Base-by-base conservation (phyloP, 2,329 filamentous ascomycete genomes). In the Stachybotrys elegans region DNA sequence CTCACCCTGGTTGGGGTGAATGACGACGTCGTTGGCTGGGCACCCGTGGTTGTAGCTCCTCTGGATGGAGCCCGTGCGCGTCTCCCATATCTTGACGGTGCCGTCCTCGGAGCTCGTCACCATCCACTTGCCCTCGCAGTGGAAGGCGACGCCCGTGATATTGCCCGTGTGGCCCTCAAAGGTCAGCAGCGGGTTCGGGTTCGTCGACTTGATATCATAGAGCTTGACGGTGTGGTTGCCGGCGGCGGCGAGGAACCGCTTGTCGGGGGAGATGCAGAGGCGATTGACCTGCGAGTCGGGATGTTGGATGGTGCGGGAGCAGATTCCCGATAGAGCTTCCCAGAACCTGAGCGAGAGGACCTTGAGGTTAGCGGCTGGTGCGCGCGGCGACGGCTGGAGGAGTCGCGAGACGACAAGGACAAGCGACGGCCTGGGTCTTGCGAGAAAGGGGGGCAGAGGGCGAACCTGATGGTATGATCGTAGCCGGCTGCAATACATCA, bases 41-140 rank as follows among this genome's bases (percentile, higher is more conserved):
- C 83, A 84, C 43, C 86, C 87, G 63, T 98, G 93, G 54, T 80
- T 84, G 65, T 98, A 98, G 67, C 92, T 95, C 43, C 93, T 81
- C 68, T 98, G 93, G 43, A 97, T 82, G 46, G 79, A 83, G 37
- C 88, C 92, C 12, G 79, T 87, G 38, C 91, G 76, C 5, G 90
- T 95, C 63, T 96, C 92, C 91, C 91, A 96, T 51, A 96, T 95
- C 74, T 95, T 95, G 60, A 96, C 91, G 1, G 89, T 95, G 57
- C 91, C 88, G 61, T 98, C 93, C 67, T 98, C 93, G 38, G 88
- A 95, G 65, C 87, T 94, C 9, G 93, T 98, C 16, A 97, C 93
- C 88, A 98, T 96, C 93, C 93, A 98, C 70, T 98, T 98, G 11
- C 92, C 91, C 67, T 98, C 93, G 64, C 92, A 97, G 66, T 98